These are phyloP conservation scores for Fusarium sp. DNA, from an alignment of 2,329 filamentous ascomycete species.

Conservation along the genomic window DNA sequence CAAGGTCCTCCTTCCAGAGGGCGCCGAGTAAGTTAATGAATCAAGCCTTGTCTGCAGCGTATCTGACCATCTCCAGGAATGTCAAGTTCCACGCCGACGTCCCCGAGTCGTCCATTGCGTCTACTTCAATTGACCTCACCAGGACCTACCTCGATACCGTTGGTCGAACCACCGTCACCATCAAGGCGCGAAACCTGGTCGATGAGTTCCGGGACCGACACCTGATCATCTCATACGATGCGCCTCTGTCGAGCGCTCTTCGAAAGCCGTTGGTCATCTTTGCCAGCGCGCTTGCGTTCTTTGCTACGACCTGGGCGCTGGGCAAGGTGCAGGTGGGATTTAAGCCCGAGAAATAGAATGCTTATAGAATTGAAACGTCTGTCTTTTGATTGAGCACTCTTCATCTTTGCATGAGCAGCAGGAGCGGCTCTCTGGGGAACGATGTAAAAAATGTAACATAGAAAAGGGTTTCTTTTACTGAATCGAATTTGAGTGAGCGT, in stretches of 20 bases:
- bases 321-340: constrained; percentile 87
- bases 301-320: constrained; percentile 78
- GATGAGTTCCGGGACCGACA: constrained; percentile 90
- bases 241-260: constrained; percentile 77
- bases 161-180: constrained; percentile 82
- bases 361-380: constrained; percentile 17
- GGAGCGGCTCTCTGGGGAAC: constrained; percentile 22
- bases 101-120: constrained; percentile 70
- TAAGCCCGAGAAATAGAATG: constrained; percentile 56
- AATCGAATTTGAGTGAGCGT: constrained; percentile 16
- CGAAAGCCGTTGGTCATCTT: constrained; percentile 90
- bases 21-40: constrained; percentile 74
- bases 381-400: constrained; percentile 19
- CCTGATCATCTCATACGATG: constrained; percentile 88
- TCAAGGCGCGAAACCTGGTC: constrained; percentile 86
- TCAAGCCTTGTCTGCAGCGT: not conserved
- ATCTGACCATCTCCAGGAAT: constrained; percentile 68
- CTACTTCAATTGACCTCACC: constrained; percentile 70
- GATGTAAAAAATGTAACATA: constrained; percentile 46
- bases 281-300: constrained; percentile 76
- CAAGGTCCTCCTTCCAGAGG: constrained; percentile 89
- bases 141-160: constrained; percentile 94
- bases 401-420: constrained; percentile 18
- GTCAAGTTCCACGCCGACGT: constrained; percentile 81
- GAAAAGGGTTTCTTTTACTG: constrained; percentile 24